A percentile compares a stretch with the other conserved stretches of the same genome.
These are phyloP conservation scores for Terana coerulea DNA, from an alignment of 768 basidiomycete species.

Conservation along the genomic window DNA sequence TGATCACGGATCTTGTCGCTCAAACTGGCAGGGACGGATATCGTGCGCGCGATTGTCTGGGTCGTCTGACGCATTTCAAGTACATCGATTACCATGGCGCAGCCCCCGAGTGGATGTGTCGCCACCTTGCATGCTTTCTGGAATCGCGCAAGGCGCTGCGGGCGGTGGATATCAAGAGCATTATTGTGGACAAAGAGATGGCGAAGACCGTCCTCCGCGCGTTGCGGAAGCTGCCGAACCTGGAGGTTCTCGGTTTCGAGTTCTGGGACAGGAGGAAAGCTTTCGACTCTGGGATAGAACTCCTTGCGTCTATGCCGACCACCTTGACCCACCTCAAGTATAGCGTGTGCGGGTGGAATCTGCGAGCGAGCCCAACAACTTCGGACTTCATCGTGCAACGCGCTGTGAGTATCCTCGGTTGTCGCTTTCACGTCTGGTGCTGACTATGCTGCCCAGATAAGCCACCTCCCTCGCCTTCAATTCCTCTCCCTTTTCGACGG, in stretches of 20 bases:
- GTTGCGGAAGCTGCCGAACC: neutral
- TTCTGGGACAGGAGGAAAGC: slow-evolving; percentile 1
- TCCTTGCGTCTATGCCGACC: slow-evolving; percentile 1
- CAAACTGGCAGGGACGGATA: neutral
- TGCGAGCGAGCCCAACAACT: neutral
- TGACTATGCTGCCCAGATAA: slow-evolving; percentile 1
- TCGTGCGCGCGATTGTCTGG: neutral
- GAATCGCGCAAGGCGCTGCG: neutral
- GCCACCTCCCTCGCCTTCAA: neutral
- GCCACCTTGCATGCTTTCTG: neutral
- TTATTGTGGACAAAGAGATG: neutral
- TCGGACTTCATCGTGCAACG: neutral
- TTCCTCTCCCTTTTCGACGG: slow-evolving; percentile 7
- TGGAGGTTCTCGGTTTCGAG: slow-evolving; percentile 6
- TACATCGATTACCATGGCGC: neutral
- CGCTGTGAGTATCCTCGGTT: neutral
- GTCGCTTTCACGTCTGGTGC: neutral
- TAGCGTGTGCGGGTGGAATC: neutral
- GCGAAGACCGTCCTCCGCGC: neutral
- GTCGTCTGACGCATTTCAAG: neutral
- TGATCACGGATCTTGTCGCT: neutral
- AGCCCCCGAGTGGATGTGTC: neutral
- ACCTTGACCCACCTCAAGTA: slow-evolving; percentile 7
- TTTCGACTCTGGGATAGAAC: neutral
- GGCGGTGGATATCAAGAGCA: slow-evolving; percentile 4